Evolutionary conservation across 1,284 basidiomycete genomes (phyloP).

Genomic region (Neonothopanus nambi): DNA sequence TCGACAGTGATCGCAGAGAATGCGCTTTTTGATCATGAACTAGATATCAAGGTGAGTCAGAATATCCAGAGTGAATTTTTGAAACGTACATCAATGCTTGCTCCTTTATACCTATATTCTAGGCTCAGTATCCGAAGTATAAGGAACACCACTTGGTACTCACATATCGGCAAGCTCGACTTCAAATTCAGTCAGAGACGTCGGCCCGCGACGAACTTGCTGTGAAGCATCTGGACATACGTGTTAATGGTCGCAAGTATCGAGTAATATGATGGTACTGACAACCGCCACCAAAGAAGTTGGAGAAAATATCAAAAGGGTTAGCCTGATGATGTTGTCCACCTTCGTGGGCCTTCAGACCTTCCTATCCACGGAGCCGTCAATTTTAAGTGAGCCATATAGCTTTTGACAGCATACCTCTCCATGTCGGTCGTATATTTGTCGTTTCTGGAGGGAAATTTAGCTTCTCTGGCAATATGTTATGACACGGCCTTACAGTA

Average conservation of each 20-base stretch:
- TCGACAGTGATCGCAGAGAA: slow-evolving; percentile 91
- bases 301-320: slow-evolving; percentile 92
- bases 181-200: slow-evolving; percentile 85
- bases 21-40: slow-evolving; percentile 87
- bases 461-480: not conserved
- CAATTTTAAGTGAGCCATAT: not conserved
- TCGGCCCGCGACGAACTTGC: slow-evolving; percentile 80
- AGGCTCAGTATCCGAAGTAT: slow-evolving; percentile 11
- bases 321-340: slow-evolving; percentile 72
- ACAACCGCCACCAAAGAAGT: slow-evolving; percentile 85
- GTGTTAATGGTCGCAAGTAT: slow-evolving; percentile 1
- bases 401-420: slow-evolving; percentile 51
- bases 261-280: slow-evolving; percentile 27
- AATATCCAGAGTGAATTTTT: not conserved
- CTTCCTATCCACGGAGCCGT: slow-evolving; percentile 55
- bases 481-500: slow-evolving; percentile 47
- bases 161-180: slow-evolving; percentile 84
- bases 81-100: slow-evolving; percentile 73
- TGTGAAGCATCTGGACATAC: slow-evolving; percentile 43
- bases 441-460: slow-evolving; percentile 64
- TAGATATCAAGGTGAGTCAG: slow-evolving; percentile 30
- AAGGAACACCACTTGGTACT: slow-evolving; percentile 23
- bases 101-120: slow-evolving; percentile 66
- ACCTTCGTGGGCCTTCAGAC: slow-evolving; percentile 83
- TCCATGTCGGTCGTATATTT: slow-evolving; percentile 90